Conservation (phyloP, 306 rosid genomes). For the Castanopsis chinensis region DNA sequence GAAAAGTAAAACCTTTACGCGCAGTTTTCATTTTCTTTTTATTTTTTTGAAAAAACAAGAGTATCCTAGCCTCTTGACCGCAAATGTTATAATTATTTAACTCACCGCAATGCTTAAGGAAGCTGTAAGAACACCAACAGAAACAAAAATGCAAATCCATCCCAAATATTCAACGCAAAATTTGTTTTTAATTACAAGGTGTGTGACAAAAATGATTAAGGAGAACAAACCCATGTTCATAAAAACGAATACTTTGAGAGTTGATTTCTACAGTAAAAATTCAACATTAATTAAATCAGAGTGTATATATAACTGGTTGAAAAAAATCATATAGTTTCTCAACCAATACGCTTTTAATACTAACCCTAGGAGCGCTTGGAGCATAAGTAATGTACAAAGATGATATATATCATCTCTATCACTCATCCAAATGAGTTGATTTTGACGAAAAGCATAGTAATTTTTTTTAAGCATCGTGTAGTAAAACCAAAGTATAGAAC, state of each 20-base stretch:
- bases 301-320: not conserved
- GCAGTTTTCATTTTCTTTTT: too few relatives aligned
- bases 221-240: constrained; percentile 63
- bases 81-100: not conserved
- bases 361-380: constrained; percentile 54
- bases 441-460: constrained; percentile 66
- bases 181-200: constrained; percentile 28
- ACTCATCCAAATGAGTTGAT: constrained; percentile 76
- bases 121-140: constrained; percentile 71
- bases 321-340: not conserved
- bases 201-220: constrained; percentile 42
- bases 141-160: constrained; percentile 67
- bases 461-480: constrained; percentile 57
- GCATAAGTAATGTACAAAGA: constrained; percentile 61
- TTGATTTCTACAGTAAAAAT: constrained; percentile 35
- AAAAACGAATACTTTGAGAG: constrained; percentile 44
- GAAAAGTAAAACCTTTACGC: too few relatives aligned
- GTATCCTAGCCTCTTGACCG: not conserved
- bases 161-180: constrained; percentile 62
- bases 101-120: constrained; percentile 84
- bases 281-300: not conserved
- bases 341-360: not conserved
- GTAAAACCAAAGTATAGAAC: constrained; percentile 73
- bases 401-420: constrained; percentile 55
- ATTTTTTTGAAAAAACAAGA: too few relatives aligned